Evolutionary conservation across 1,284 basidiomycete species (phyloP).

Genomic region (Papiliotrema laurentii): DNA sequence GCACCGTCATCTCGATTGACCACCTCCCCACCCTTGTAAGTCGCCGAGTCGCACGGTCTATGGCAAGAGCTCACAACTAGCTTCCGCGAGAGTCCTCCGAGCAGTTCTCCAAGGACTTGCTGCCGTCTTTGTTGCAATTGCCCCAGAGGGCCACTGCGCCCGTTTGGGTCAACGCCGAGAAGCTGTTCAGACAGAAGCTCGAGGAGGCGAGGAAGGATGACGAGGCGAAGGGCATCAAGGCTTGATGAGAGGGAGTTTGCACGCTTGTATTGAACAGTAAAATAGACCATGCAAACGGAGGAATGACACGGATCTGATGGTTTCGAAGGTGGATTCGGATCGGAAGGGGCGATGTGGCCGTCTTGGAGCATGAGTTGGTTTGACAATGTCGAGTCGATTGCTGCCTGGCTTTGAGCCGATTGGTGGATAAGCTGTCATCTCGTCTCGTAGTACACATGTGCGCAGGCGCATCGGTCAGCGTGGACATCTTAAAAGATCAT

Average conservation of each 20-base stretch:
- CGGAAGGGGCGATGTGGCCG: too few relatives aligned
- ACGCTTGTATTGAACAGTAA: too few relatives aligned
- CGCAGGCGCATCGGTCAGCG: too few relatives aligned
- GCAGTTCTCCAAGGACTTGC: conserved; percentile 85
- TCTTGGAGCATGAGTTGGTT: too few relatives aligned
- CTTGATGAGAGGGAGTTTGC: conserved; percentile 18
- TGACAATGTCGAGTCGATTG: too few relatives aligned
- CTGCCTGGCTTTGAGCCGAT: too few relatives aligned
- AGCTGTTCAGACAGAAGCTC: conserved; percentile 75
- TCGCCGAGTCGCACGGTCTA: neutral
- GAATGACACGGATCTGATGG: too few relatives aligned
- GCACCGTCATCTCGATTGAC: conserved; percentile 92
- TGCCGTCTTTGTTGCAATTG: conserved; percentile 79
- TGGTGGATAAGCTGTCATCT: too few relatives aligned
- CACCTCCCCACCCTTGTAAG: conserved; percentile 81
- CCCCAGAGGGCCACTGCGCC: conserved; percentile 62
- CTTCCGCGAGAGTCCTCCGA: conserved; percentile 94
- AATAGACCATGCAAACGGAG: too few relatives aligned
- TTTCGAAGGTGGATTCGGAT: too few relatives aligned
- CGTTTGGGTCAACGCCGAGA: conserved; percentile 89
- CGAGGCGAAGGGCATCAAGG: conserved; percentile 36
- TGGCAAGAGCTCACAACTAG: conserved; percentile 8
- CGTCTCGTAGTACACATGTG: too few relatives aligned
- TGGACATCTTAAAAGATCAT: too few relatives aligned
- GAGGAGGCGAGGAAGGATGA: conserved; percentile 49